Conservation (phyloP, 306 rosid genomes). For the Lithocarpus polystachyus region DNA sequence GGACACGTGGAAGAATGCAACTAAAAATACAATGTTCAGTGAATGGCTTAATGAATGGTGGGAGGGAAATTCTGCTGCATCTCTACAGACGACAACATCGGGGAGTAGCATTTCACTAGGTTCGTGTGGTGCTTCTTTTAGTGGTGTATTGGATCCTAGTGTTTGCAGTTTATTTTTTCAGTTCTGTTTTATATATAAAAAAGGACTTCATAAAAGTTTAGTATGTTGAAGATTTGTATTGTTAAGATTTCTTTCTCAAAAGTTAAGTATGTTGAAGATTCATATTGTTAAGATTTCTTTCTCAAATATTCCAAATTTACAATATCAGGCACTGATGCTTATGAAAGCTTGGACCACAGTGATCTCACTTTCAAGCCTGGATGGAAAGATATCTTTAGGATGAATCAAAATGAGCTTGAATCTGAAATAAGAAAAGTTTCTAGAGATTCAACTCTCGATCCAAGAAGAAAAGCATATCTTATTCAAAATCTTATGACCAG, state of each 20-base stretch:
- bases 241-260: neutral
- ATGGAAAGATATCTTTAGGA: conserved; percentile 72
- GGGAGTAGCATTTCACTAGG: conserved; percentile 38
- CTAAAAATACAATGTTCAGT: conserved; percentile 71
- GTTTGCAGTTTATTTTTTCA: neutral
- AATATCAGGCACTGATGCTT: conserved; percentile 20
- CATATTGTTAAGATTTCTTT: neutral
- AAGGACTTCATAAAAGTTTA: neutral
- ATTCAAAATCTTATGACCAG: conserved; percentile 48
- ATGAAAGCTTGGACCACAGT: conserved; percentile 47
- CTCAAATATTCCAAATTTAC: conserved; percentile 1
- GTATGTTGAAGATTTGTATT: neutral
- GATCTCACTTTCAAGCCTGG: conserved; percentile 70
- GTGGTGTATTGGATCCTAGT: neutral
- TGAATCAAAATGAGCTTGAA: conserved; percentile 50
- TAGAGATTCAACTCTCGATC: conserved; percentile 65
- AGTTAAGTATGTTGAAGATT: neutral
- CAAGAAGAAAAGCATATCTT: conserved; percentile 69
- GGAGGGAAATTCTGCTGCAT: conserved; percentile 57
- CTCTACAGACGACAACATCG: conserved; percentile 22
- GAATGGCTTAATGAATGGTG: conserved; percentile 79
- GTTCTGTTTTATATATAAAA: neutral
- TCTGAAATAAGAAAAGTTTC: conserved; percentile 61
- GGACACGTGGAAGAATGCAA: conserved; percentile 80
- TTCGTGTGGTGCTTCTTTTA: conserved; percentile 8